Evolutionary conservation across 2,329 filamentous ascomycete species (phyloP).

Genomic region (Chaetothyriales sp.): DNA sequence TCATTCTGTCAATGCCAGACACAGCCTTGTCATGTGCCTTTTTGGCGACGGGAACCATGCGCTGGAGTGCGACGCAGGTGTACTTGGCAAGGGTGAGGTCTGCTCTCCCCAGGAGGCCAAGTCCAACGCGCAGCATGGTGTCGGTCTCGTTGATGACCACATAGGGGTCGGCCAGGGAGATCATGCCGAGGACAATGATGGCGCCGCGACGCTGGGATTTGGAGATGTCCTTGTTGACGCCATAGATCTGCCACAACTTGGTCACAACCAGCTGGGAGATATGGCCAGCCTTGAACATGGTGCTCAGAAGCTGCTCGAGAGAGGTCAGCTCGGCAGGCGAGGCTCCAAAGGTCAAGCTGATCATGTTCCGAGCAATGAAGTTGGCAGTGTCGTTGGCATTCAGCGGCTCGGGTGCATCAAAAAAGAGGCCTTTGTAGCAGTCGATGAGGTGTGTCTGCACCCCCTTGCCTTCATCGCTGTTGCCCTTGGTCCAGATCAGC

Average conservation of each 20-base stretch:
- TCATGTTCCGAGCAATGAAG: conserved; percentile 96
- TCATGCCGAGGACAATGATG: conserved; percentile 94
- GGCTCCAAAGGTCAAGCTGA: conserved; percentile 89
- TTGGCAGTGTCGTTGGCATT: conserved; percentile 80
- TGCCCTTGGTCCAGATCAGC: conserved; percentile 98
- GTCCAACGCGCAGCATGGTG: conserved; percentile 76
- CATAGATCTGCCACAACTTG: conserved; percentile 96
- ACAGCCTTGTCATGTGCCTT: conserved; percentile 54
- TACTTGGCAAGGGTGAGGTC: conserved; percentile 87
- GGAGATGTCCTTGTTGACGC: conserved; percentile 85
- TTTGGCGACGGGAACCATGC: conserved; percentile 75
- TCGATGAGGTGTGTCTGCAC: conserved; percentile 95
- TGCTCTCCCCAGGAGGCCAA: conserved; percentile 62
- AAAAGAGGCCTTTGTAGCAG: conserved; percentile 90
- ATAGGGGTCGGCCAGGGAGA: conserved; percentile 79
- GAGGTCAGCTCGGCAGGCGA: conserved; percentile 91
- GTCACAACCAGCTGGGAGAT: conserved; percentile 73
- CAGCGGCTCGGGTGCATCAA: conserved; percentile 82
- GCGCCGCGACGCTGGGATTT: conserved; percentile 77
- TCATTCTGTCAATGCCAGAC: conserved; percentile 51
- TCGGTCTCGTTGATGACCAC: conserved; percentile 93
- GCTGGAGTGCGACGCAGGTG: conserved; percentile 79
- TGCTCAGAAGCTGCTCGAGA: conserved; percentile 82
- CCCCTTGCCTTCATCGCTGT: conserved; percentile 96
- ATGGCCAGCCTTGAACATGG: conserved; percentile 90